Evolutionary conservation across 208 protist genomes (phyloP).

Genomic region (Tritrichomonas foetus): DNA sequence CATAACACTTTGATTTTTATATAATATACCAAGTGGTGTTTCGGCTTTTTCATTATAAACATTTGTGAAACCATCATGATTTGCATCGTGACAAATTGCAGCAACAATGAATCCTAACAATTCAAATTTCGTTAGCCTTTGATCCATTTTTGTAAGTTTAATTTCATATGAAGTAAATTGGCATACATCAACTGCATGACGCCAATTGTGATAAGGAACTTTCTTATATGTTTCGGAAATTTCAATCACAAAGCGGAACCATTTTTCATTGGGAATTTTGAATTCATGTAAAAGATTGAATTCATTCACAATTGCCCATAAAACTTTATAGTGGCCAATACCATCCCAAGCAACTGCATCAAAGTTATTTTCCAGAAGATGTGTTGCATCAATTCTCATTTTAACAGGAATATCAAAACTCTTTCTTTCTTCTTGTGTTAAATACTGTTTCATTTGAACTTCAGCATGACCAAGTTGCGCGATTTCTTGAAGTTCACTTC

Average conservation of each 20-base stretch:
- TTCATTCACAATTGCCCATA: slow-evolving; percentile 22
- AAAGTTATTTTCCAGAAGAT: background rate
- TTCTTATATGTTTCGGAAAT: slow-evolving; percentile 11
- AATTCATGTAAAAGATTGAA: slow-evolving; percentile 15
- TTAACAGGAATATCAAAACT: background rate
- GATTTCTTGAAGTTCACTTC: background rate
- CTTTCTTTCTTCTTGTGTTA: background rate
- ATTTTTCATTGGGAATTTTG: background rate
- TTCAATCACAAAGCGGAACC: slow-evolving; percentile 20
- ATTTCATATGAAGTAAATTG: slow-evolving; percentile 58
- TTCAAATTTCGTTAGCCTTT: slow-evolving; percentile 64
- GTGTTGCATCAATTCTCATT: background rate
- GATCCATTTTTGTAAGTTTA: slow-evolving; percentile 56
- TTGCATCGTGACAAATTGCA: slow-evolving; percentile 84
- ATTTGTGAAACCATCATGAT: slow-evolving; percentile 90
- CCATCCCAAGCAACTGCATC: background rate
- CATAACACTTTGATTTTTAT: slow-evolving; percentile 63
- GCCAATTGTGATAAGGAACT: slow-evolving; percentile 69
- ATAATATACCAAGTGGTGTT: slow-evolving; percentile 70
- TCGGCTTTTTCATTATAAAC: slow-evolving; percentile 79
- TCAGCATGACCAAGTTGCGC: background rate
- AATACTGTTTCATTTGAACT: background rate
- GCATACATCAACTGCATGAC: slow-evolving; percentile 64
- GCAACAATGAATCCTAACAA: slow-evolving; percentile 73
- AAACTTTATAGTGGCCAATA: background rate